phyloP scores from a whole-genome alignment of 1,284 basidiomycete genomes.

The Violaceomyces palustris region DNA sequence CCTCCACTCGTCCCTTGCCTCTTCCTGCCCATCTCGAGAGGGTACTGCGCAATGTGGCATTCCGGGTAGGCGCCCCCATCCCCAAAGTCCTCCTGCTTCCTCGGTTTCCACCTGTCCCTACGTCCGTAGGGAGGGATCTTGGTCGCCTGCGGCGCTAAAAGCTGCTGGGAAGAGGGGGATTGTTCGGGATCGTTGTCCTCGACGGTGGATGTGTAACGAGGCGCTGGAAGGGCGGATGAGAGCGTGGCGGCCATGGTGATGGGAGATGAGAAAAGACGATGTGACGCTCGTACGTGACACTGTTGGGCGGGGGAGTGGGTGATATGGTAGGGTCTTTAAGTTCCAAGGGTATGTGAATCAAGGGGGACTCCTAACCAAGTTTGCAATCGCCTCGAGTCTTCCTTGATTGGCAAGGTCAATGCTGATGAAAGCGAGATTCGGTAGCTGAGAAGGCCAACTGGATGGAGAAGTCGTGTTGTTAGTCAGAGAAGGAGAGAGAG shows the following conservation, averaged over 20 bases:
- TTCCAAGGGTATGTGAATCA: no score
- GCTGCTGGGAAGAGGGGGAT: slow-evolving; percentile 4
- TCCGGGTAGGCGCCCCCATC: slow-evolving; percentile 95
- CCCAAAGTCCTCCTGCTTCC: slow-evolving; percentile 73
- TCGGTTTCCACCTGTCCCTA: slow-evolving; percentile 80
- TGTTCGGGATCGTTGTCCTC: slow-evolving; percentile 9
- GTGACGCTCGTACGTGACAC: no score
- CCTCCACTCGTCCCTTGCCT: slow-evolving; percentile 58
- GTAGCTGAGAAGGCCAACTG: no score
- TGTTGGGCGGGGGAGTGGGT: no score
- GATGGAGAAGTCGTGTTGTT: no score
- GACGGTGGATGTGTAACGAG: slow-evolving; percentile 8
- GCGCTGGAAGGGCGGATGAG: slow-evolving; percentile 29
- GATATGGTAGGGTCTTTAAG: no score
- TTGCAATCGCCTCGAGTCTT: no score
- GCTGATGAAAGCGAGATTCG: no score
- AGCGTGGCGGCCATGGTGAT: slow-evolving; percentile 25
- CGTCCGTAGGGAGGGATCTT: slow-evolving; percentile 73
- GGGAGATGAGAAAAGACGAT: background rate
- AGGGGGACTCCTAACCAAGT: no score
- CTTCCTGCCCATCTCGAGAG: slow-evolving; percentile 88
- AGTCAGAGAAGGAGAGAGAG: no score
- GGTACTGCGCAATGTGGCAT: slow-evolving; percentile 95
- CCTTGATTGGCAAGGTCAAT: no score
- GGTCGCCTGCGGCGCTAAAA: background rate